phyloP scores from a whole-genome alignment of 495 filamentous ascomycete species.

The Aspergillus egyptiacus region DNA sequence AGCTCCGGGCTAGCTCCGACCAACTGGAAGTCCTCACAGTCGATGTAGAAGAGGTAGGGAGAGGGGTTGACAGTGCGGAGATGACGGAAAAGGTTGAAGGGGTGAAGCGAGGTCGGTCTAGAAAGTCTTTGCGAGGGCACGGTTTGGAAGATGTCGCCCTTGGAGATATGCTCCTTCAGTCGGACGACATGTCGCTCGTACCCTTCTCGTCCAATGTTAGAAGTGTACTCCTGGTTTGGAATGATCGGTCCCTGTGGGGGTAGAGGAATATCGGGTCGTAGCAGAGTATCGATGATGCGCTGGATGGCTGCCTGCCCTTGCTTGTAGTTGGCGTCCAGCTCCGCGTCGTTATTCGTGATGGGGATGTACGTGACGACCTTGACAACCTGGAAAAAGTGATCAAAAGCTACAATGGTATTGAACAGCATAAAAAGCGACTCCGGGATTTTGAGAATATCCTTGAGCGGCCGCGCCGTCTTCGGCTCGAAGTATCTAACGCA shows the following conservation, averaged over 20 bases:
- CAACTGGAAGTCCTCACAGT: constrained; percentile 86
- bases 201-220: constrained; percentile 82
- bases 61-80: constrained; percentile 92
- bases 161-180: constrained; percentile 80
- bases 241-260: constrained; percentile 69
- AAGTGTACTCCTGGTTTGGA: constrained; percentile 71
- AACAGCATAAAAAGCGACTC: constrained; percentile 97
- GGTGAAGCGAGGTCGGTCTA: constrained; percentile 81
- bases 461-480: constrained; percentile 76
- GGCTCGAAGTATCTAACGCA: constrained; percentile 98
- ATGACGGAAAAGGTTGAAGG: constrained; percentile 97
- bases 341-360: constrained; percentile 41
- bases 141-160: constrained; percentile 94
- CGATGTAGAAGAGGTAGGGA: constrained; percentile 93
- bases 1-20: constrained; percentile 92
- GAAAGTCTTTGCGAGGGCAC: constrained; percentile 92
- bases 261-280: constrained; percentile 65
- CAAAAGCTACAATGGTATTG: constrained; percentile 91
- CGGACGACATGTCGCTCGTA: constrained; percentile 79
- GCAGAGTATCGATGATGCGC: constrained; percentile 60
- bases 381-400: constrained; percentile 86
- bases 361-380: constrained; percentile 86
- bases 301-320: constrained; percentile 57
- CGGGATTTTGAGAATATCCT: constrained; percentile 80
- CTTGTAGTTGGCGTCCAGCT: constrained; percentile 57